These are phyloP conservation scores for Pachyrhizus erosus DNA, from an alignment of 306 rosid species.

Conservation along the genomic window DNA sequence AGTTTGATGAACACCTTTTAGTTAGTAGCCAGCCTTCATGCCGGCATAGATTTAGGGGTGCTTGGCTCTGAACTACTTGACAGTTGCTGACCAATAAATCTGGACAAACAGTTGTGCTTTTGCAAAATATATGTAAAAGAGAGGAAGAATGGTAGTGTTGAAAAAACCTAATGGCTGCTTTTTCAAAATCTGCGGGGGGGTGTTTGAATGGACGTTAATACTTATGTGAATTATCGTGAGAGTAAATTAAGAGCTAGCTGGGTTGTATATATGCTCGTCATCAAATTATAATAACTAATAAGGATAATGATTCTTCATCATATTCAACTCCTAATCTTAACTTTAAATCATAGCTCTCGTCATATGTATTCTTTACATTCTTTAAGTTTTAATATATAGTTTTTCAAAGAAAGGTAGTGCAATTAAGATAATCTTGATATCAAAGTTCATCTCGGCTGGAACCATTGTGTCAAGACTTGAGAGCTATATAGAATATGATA, in stretches of 20 bases:
- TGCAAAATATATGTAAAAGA: background rate
- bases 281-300: background rate
- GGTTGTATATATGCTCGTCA: background rate
- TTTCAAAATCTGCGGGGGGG: background rate
- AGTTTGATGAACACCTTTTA: too few relatives aligned
- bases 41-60: too few relatives aligned
- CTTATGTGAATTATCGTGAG: background rate
- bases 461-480: background rate
- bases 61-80: background rate
- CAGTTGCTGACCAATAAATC: background rate
- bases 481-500: too few relatives aligned
- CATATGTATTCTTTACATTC: background rate
- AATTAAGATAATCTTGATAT: background rate
- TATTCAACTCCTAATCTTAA: background rate
- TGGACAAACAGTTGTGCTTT: background rate
- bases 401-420: background rate
- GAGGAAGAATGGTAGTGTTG: background rate
- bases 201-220: background rate
- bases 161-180: background rate
- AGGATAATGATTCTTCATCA: constrained; percentile 14
- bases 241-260: background rate
- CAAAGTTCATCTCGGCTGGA: background rate
- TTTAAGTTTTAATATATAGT: background rate
- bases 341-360: background rate
- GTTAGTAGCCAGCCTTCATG: background rate